A percentile compares a stretch with the other conserved stretches of the same genome.
These are phyloP conservation scores for Xylariaceae sp. DNA, from an alignment of 2,329 filamentous ascomycete species.

Conservation along the genomic window DNA sequence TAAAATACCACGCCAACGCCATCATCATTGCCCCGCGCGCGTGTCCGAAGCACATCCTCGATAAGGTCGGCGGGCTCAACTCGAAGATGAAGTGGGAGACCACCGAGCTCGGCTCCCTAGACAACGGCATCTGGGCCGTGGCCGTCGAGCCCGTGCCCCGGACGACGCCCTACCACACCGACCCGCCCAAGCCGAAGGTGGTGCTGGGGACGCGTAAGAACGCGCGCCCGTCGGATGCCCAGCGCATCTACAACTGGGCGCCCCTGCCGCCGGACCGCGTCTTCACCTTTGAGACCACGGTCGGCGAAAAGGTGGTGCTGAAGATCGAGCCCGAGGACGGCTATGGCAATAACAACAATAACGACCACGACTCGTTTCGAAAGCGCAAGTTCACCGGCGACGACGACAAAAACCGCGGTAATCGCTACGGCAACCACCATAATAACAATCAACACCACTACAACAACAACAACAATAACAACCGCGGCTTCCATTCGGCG, in stretches of 20 bases:
- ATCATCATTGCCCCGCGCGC: slow-evolving; percentile 82
- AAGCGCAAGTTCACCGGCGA: slow-evolving; percentile 51
- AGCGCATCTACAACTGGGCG: slow-evolving; percentile 77
- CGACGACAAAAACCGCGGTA: slow-evolving; percentile 21
- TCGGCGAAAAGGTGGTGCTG: slow-evolving; percentile 80
- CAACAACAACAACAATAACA: slow-evolving; percentile 18
- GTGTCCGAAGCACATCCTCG: slow-evolving; percentile 62
- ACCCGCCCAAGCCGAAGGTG: slow-evolving; percentile 70
- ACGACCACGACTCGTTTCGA: slow-evolving; percentile 51
- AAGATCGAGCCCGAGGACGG: slow-evolving; percentile 67
- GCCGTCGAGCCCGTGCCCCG: slow-evolving; percentile 65
- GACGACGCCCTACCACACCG: slow-evolving; percentile 64
- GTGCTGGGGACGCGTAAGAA: slow-evolving; percentile 75
- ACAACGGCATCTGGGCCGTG: slow-evolving; percentile 83
- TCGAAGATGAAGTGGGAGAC: slow-evolving; percentile 79
- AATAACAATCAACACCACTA: slow-evolving; percentile 21
- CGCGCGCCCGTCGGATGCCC: slow-evolving; percentile 70
- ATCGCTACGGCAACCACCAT: slow-evolving; percentile 23
- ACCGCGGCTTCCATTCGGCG: slow-evolving; percentile 32
- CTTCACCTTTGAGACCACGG: slow-evolving; percentile 71
- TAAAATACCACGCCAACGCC: slow-evolving; percentile 79
- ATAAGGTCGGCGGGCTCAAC: slow-evolving; percentile 81
- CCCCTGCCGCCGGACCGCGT: slow-evolving; percentile 62
- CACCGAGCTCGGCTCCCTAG: slow-evolving; percentile 63
- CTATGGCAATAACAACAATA: slow-evolving; percentile 56